Evolutionary conservation across 805 yeast genomes (phyloP), one percentile per base, ranked within the genome.

Genomic region (Yamadazyma nakazawae): DNA sequence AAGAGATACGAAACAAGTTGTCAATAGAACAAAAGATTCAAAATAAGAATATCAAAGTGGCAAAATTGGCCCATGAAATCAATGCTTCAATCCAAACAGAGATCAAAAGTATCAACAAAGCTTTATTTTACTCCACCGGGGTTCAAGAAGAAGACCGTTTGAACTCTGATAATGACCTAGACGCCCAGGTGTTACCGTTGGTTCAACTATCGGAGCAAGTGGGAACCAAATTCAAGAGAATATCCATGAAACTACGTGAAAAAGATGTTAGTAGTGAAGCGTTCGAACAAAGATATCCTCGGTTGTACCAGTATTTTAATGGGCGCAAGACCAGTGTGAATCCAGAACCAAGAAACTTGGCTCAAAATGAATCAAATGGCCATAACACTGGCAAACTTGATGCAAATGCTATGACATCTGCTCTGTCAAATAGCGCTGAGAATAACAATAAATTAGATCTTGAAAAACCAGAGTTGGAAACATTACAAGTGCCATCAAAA

Each of bases 21-120:
- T 54, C 67, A 9, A 54, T 64, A 12, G 76, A 72, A 52, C 75
- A 71, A 54, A 61, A 60, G 47, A 62, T 72, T 36, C 77, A 72
- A 54, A 61, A 60, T 48, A 67, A 68, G 46, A 72, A 72, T 52
- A 65, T 70, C 21, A 60, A 58, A 34, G 60, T 70, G 12, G 65
- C 67, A 16, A 68, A 68, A 49, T 50, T 58, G 36, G 58, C 64
- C 28, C 43, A 46, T 4, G 14, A 57, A 48, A 43, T 51, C 46
- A 30, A 51, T 61, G 35, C 58, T 55, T 32, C 56, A 53, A 41
- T 49, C 32, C 36, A 36, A 13, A 8, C n/a, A 2, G 51, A 48
- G 25, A 43, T 38, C 6, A 45, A 40, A 36, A 16, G 43, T 12
- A 39, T 51, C 21, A 34, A 37, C 19, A 47, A 39, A 26, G 35